phyloP scores from a whole-genome alignment of 306 rosid genomes.

The Phaseolus lunatus region DNA sequence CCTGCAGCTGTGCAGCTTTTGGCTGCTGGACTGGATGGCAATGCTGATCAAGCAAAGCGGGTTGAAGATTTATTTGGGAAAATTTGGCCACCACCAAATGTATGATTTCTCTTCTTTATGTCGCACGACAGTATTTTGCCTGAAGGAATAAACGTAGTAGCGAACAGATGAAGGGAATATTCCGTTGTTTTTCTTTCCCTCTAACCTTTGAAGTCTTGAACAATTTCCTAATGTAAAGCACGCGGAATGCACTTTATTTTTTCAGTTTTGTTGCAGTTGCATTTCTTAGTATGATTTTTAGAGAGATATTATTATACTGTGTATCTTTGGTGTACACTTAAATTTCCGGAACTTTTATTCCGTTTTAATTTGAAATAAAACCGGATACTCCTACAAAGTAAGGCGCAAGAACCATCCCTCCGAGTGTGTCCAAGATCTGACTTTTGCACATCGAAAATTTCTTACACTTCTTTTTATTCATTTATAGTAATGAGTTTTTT shows the following conservation, averaged over 20 bases:
- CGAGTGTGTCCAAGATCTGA: too few relatives aligned
- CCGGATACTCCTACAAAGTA: not conserved
- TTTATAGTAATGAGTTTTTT: too few relatives aligned
- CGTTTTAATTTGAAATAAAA: not conserved
- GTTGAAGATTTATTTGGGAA: slow-evolving; percentile 81
- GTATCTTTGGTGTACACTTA: not conserved
- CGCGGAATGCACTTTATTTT: not conserved
- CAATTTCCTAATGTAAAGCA: slow-evolving; percentile 31
- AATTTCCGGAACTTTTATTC: not conserved
- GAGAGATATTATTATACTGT: not conserved
- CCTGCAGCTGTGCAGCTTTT: slow-evolving; percentile 88
- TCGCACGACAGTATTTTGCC: slow-evolving; percentile 27
- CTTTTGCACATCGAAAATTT: too few relatives aligned
- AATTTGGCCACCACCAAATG: slow-evolving; percentile 99
- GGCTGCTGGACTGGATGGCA: slow-evolving; percentile 81
- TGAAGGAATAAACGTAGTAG: slow-evolving; percentile 47
- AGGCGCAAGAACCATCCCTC: too few relatives aligned
- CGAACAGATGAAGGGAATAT: not conserved
- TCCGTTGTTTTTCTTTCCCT: not conserved
- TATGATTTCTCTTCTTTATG: slow-evolving; percentile 53
- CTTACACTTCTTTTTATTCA: too few relatives aligned
- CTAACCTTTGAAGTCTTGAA: slow-evolving; percentile 16
- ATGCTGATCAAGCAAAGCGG: slow-evolving; percentile 83
- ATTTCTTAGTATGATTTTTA: not conserved
- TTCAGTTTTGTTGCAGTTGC: not conserved